Conservation (phyloP, 2,329 filamentous ascomycete species). For the Tolypocladium album region DNA sequence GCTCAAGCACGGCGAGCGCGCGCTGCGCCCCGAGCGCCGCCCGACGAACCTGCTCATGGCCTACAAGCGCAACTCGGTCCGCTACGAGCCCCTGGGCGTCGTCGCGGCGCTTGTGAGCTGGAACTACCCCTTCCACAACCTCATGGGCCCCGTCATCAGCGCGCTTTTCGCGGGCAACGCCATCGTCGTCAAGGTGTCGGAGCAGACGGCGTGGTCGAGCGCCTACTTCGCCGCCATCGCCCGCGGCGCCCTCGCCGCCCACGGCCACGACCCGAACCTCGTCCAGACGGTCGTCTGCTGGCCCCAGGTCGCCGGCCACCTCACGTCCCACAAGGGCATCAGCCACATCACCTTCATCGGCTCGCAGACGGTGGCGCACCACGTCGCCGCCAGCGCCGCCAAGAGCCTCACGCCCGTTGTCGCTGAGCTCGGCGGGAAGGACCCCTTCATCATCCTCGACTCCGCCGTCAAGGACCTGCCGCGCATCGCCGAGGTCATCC, state of each 20-base stretch:
- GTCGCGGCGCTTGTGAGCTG: constrained; percentile 89
- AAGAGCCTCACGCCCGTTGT: constrained; percentile 79
- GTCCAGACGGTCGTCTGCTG: constrained; percentile 83
- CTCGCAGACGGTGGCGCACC: constrained; percentile 73
- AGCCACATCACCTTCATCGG: constrained; percentile 94
- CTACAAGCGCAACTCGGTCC: constrained; percentile 87
- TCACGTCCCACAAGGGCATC: constrained; percentile 78
- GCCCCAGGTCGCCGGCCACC: constrained; percentile 67
- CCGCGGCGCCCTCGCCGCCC: constrained; percentile 66
- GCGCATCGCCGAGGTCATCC: constrained; percentile 69
- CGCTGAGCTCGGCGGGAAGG: constrained; percentile 90
- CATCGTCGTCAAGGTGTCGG: constrained; percentile 86
- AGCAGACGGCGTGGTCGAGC: constrained; percentile 91
- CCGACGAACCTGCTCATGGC: constrained; percentile 89
- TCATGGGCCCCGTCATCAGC: constrained; percentile 83
- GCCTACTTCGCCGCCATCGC: constrained; percentile 72
- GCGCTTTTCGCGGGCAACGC: constrained; percentile 85
- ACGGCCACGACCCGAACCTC: constrained; percentile 71
- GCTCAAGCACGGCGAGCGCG: constrained; percentile 77
- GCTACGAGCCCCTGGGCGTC: constrained; percentile 87
- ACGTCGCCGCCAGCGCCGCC: constrained; percentile 78
- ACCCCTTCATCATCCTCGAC: constrained; percentile 82
- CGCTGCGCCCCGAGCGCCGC: constrained; percentile 58
- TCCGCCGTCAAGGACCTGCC: constrained; percentile 56
- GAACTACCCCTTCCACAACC: constrained; percentile 97